Evolutionary conservation across 2,329 filamentous ascomycete genomes (phyloP), one percentile per base, ranked within the genome.

Genomic region (Cylindrodendrum hubeiense): DNA sequence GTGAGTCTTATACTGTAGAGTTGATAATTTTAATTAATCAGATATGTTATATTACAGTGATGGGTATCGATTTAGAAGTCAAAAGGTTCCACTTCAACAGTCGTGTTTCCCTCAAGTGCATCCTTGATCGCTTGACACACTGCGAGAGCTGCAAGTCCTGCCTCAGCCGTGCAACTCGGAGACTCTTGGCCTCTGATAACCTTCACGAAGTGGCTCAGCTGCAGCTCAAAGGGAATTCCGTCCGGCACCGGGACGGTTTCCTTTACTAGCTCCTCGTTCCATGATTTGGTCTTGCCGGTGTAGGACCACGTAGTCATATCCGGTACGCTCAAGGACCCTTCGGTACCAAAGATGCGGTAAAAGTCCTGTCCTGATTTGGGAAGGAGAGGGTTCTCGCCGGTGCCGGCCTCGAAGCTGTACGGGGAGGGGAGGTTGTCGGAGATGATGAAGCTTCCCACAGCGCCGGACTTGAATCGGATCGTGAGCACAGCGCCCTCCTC

Each of bases 401-500:
- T 89, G 0, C 85, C 87, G 2, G 80, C 76, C 71, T 89, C 87
- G 52, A 89, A 89, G 61, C 81, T 86, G 71, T 87, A 82, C 1
- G 85, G 84, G 0, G 83, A 84, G 0, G 85, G 82, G 0, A 82
- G 79, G 8, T 81, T 80, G 71, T 90, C 88, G 12, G 82, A 84
- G 3, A 89, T 71, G 3, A 90, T 62, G 68, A 89, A 89, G 0
- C 85, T 88, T 0, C 87, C 87, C 0, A 89, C 86, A 3, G 83
- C 80, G 0, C 87, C 87, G 2, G 80, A 85, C 1, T 78, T 79
- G 70, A 90, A 90, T 0, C 81, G 77, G 15, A 90, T 70, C 0
- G 85, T 82, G 0, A 90, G 74, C 0, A 86, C 87, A 0, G 82
- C 86, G 1, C 87, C 87, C 70, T 90, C 88, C 61, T 90, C 87